These are phyloP conservation scores for Pecoramyces ruminantium DNA, from an alignment of 192 early-diverging fungal species.

Conservation along the genomic window DNA sequence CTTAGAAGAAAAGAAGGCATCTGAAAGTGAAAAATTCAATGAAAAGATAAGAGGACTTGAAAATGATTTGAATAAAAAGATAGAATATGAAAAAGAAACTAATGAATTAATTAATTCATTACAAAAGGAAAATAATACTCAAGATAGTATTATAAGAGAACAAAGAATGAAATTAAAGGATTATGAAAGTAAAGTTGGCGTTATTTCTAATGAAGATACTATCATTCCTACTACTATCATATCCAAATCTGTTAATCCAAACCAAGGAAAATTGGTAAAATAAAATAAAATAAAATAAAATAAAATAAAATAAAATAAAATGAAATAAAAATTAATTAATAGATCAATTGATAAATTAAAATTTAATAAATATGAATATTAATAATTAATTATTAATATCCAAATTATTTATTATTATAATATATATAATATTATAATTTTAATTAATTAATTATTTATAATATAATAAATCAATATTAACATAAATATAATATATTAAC, in stretches of 20 bases:
- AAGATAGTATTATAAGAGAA: background rate
- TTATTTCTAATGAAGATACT: background rate
- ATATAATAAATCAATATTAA: too few species aligned
- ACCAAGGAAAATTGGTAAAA: background rate
- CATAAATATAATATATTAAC: too few species aligned
- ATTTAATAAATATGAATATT: too few species aligned
- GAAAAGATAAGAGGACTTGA: slow-evolving; percentile 44
- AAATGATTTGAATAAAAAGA: slow-evolving; percentile 28
- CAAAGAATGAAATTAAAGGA: background rate
- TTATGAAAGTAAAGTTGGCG: background rate
- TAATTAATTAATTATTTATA: too few species aligned
- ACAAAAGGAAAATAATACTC: background rate
- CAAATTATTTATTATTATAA: too few species aligned
- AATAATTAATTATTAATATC: too few species aligned
- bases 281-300: too few species aligned
- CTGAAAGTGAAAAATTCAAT: slow-evolving; percentile 8
- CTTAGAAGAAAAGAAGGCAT: background rate
- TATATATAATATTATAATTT: too few species aligned
- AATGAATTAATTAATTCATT: background rate
- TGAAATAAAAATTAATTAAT: too few species aligned
- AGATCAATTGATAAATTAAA: too few species aligned
- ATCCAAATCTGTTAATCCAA: background rate
- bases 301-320: too few species aligned
- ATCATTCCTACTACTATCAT: background rate
- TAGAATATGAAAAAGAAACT: slow-evolving; percentile 33